Conservation (phyloP, 2,329 filamentous ascomycete species). For the Beauveria varroae region DNA sequence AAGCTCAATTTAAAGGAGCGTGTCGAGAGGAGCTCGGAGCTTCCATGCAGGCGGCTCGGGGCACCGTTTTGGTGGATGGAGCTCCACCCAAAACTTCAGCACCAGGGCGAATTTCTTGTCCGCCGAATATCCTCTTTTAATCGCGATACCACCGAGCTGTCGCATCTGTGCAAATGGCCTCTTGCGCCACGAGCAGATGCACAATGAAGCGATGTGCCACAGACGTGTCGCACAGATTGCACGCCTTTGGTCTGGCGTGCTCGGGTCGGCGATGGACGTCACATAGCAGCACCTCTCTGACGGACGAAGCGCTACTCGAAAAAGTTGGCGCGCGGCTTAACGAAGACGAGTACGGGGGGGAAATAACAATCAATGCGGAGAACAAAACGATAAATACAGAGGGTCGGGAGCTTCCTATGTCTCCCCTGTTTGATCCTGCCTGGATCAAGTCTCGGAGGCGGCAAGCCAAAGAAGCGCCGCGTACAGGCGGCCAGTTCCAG, state of each 20-base stretch:
- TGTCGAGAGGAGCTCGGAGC: not conserved
- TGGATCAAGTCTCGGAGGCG: slow-evolving; percentile 39
- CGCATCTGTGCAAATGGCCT: not conserved
- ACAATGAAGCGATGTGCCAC: slow-evolving; percentile 23
- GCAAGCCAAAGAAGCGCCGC: slow-evolving; percentile 31
- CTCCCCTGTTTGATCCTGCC: slow-evolving; percentile 44
- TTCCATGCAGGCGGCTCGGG: not conserved
- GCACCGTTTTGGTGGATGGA: not conserved
- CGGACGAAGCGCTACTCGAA: slow-evolving; percentile 21
- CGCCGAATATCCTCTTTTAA: not conserved
- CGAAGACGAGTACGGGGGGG: slow-evolving; percentile 21
- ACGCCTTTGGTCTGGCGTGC: slow-evolving; percentile 11
- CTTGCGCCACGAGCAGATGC: not conserved
- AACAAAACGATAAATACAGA: slow-evolving; percentile 38
- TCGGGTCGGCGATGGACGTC: slow-evolving; percentile 24
- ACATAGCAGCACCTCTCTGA: slow-evolving; percentile 23
- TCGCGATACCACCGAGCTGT: slow-evolving; percentile 3
- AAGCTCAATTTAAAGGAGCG: not conserved
- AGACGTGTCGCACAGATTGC: slow-evolving; percentile 5
- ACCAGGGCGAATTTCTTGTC: not conserved
- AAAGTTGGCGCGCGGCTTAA: slow-evolving; percentile 27
- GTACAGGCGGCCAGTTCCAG: slow-evolving; percentile 41
- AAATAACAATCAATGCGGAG: slow-evolving; percentile 29
- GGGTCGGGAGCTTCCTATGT: slow-evolving; percentile 41
- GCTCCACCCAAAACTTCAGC: not conserved